These are phyloP conservation scores for Kwoniella botswanensis DNA, from an alignment of 768 basidiomycete species.

Conservation along the genomic window DNA sequence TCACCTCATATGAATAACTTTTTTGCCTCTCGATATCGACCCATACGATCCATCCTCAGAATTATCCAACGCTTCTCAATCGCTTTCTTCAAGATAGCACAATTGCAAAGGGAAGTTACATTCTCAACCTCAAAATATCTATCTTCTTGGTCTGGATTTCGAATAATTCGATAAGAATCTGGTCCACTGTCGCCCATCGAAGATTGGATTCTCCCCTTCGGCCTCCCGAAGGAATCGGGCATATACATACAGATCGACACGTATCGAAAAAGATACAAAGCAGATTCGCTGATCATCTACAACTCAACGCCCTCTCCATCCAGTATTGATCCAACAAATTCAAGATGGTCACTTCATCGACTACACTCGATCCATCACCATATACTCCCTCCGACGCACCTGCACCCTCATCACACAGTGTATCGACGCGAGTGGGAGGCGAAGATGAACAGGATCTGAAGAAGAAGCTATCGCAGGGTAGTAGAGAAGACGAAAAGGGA, in stretches of 20 bases:
- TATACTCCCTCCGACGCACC: conserved; percentile 1
- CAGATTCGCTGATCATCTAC: no score
- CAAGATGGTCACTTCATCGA: not conserved
- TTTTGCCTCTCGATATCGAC: conserved; percentile 7
- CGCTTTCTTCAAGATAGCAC: no score
- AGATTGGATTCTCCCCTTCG: not conserved
- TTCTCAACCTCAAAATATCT: not conserved
- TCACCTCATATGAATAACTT: not conserved
- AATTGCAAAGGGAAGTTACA: no score
- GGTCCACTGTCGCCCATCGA: no score
- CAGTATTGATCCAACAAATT: not conserved
- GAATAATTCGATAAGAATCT: no score
- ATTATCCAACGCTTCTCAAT: not conserved
- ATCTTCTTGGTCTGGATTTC: not conserved
- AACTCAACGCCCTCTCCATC: not conserved
- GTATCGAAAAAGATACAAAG: not conserved
- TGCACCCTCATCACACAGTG: conserved; percentile 16
- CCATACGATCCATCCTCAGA: not conserved
- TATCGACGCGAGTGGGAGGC: conserved; percentile 23
- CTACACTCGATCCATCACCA: not conserved
- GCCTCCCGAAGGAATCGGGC: conserved; percentile 1
- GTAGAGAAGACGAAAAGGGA: not conserved
- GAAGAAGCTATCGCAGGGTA: conserved; percentile 3
- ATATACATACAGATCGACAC: not conserved
- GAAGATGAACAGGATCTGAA: conserved; percentile 14